Percentiles rank a stretch among this genome's conserved stretches.
Conservation (phyloP, 2,329 filamentous ascomycete species). For the Chaetomium sp. region DNA sequence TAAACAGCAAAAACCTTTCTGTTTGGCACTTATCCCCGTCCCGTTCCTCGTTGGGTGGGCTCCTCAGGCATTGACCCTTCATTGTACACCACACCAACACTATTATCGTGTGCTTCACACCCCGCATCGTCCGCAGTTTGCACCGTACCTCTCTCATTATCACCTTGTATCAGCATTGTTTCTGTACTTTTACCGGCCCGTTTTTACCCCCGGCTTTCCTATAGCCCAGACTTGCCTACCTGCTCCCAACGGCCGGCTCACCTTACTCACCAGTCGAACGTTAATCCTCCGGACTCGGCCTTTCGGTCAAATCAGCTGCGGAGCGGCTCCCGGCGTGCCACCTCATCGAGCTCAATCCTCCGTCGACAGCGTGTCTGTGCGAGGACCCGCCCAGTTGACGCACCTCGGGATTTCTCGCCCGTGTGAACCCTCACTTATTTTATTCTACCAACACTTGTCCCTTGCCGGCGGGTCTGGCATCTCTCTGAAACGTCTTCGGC, state of each 20-base stretch:
- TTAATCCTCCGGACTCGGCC: conserved; percentile 11
- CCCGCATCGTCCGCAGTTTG: not conserved
- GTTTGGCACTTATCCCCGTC: not conserved
- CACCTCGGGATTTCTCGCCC: not conserved
- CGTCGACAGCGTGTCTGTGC: not conserved
- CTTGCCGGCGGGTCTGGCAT: conserved; percentile 7
- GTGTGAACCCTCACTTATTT: not conserved
- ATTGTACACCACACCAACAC: not conserved
- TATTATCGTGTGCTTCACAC: not conserved
- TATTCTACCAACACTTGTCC: conserved; percentile 1
- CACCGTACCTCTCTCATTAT: not conserved
- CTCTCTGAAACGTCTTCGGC: not conserved
- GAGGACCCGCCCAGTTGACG: not conserved
- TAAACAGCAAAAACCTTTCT: not conserved
- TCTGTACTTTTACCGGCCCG: not conserved
- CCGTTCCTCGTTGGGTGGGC: no score
- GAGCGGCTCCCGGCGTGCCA: not conserved
- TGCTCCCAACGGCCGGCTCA: no score
- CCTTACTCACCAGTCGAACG: no score
- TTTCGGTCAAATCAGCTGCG: conserved; percentile 5
- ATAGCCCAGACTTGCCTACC: not conserved
- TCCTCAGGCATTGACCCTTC: not conserved
- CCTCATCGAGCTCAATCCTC: not conserved
- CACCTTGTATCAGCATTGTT: not conserved
- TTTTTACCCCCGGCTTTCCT: not conserved